Percentiles rank a stretch among this genome's conserved stretches.
Evolutionary conservation across 306 rosid genomes (phyloP).

Genomic region (Fragaria ananassa): DNA sequence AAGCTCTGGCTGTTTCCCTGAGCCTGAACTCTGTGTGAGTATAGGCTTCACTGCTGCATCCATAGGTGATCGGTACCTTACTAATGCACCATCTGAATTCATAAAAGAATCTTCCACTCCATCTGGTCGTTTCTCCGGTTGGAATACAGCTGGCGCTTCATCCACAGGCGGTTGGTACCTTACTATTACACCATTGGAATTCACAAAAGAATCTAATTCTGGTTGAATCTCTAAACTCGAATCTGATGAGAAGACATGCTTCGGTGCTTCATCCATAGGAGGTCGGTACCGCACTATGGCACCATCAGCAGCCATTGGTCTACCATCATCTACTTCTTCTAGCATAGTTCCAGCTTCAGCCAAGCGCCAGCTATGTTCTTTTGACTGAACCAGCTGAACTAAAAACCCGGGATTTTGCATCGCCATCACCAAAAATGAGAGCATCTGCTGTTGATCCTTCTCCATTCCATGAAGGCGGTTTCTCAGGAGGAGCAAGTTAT

Average conservation of each 20-base stretch:
- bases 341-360: conserved; percentile 52
- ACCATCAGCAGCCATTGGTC: conserved; percentile 48
- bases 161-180: conserved; percentile 54
- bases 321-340: conserved; percentile 41
- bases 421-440: conserved; percentile 91
- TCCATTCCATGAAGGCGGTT: conserved; percentile 85
- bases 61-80: background rate
- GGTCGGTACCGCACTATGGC: conserved; percentile 63
- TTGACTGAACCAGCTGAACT: conserved; percentile 72
- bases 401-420: conserved; percentile 84
- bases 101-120: conserved; percentile 55
- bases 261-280: conserved; percentile 40
- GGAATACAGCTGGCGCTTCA: conserved; percentile 36
- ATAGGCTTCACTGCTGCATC: background rate
- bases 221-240: conserved; percentile 31
- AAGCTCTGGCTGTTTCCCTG: background rate
- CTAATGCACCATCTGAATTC: conserved; percentile 45
- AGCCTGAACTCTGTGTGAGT: background rate
- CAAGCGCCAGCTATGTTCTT: conserved; percentile 74
- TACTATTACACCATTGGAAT: conserved; percentile 62
- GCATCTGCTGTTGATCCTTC: conserved; percentile 89
- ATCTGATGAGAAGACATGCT: conserved; percentile 32
- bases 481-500: conserved; percentile 53
- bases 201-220: conserved; percentile 45
- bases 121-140: conserved; percentile 37